Evolutionary conservation across 2,329 filamentous ascomycete species (phyloP), one percentile per base, ranked within the genome.

Genomic region (Phialophora chinensis): DNA sequence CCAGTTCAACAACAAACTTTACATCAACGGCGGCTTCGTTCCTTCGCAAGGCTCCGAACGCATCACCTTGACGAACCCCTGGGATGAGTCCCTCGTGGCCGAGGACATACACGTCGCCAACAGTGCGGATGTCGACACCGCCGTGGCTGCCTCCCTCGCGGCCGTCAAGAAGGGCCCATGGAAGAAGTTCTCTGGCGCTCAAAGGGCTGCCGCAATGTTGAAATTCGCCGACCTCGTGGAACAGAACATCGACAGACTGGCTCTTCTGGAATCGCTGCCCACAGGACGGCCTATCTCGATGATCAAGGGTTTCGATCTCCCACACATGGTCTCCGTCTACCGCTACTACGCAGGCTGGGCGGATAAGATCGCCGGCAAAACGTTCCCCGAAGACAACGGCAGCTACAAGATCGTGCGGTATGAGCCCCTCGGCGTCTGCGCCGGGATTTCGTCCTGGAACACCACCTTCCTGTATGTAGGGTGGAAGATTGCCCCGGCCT

Each of bases 331-430:
- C 71, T 89, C 85, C 75, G 89, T 86, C 81, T 80, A 97, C 75
- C 88, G 93, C 79, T 97, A 93, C 83, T 95, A 93, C 75, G 92
- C 86, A 75, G 93, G 93, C 69, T 96, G 90, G 89, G 91, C 92
- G 74, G 93, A 97, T 85, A 97, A 96, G 88, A 89, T 95, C 72
- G 85, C 89, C 79, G 92, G 93, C 79, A 92, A 93, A 84, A 92
- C 92, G 64, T 88, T 95, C 70, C 90, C 93, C 73, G 89, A 88
- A 12, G 54, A 93, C 91, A 78, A 84, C 93, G 69, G 90, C 89
- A 2, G 93, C 92, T 76, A 92, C 89, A 0, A 80, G 91, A 65
- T 86, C 87, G 68, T 88, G 4, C 57, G 42, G 12, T 63, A 69
- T 27, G 68, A 96, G 85, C 91, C 92, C 10, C 82, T 88, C 71